phyloP scores from a whole-genome alignment of 2,329 filamentous ascomycete genomes.

The Venturia asperata region DNA sequence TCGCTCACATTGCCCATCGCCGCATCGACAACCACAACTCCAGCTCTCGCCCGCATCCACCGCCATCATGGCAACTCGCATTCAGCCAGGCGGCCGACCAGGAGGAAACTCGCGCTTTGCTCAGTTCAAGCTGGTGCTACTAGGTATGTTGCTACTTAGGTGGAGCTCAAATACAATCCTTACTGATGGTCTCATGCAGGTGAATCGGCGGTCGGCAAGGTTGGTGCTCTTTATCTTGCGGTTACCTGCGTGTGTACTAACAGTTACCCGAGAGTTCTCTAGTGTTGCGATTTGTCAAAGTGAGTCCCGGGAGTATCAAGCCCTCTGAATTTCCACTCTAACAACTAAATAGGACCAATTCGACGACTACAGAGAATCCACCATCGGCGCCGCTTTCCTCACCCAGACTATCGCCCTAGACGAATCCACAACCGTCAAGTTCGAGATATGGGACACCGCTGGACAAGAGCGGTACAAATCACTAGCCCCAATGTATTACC shows the following conservation, averaged over 20 bases:
- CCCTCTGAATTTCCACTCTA: not conserved
- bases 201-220: conserved; percentile 98
- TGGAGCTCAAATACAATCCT: not conserved
- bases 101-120: conserved; percentile 67
- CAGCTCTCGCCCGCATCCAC: conserved; percentile 16
- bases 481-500: conserved; percentile 97
- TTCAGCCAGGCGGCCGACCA: conserved; percentile 61
- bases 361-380: conserved; percentile 95
- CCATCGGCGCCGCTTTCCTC: conserved; percentile 95
- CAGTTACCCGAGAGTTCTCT: conserved; percentile 70
- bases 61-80: conserved; percentile 71
- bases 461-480: conserved; percentile 99
- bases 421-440: conserved; percentile 97
- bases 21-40: conserved; percentile 21
- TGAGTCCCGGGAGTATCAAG: conserved; percentile 36
- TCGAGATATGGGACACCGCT: conserved; percentile 99
- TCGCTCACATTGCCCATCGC: not conserved
- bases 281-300: conserved; percentile 97
- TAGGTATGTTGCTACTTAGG: conserved; percentile 57
- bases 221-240: conserved; percentile 35
- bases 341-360: conserved; percentile 77
- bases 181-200: conserved; percentile 47
- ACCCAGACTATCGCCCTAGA: conserved; percentile 98
- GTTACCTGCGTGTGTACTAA: conserved; percentile 24
- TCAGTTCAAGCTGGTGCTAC: conserved; percentile 96